phyloP scores from a whole-genome alignment of 352 stramenopile species.

The Phytopythium litorale region DNA sequence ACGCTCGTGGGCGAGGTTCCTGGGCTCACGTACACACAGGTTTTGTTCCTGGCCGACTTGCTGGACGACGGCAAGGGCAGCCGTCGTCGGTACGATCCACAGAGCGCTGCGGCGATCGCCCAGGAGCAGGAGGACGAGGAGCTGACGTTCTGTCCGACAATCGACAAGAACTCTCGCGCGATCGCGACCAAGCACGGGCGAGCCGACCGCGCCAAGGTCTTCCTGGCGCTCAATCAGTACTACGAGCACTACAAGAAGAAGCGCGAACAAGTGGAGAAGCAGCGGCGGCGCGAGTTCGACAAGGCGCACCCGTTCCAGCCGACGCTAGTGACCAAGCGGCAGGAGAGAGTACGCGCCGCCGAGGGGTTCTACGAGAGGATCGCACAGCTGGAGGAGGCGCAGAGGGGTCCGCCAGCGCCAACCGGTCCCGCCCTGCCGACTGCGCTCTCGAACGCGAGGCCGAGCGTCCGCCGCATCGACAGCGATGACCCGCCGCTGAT shows the following conservation, averaged over 20 bases:
- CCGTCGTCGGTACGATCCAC: slow-evolving; percentile 17
- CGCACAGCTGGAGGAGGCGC: slow-evolving; percentile 12
- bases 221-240: slow-evolving; percentile 66
- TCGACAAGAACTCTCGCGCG: slow-evolving; percentile 65
- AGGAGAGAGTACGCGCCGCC: slow-evolving; percentile 31
- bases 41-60: slow-evolving; percentile 61
- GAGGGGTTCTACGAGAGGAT: slow-evolving; percentile 58
- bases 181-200: slow-evolving; percentile 65
- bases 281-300: slow-evolving; percentile 55
- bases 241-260: slow-evolving; percentile 66
- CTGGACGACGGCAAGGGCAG: slow-evolving; percentile 36
- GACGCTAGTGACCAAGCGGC: slow-evolving; percentile 41
- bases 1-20: slow-evolving; percentile 54
- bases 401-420: slow-evolving; percentile 4
- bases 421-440: slow-evolving; percentile 31
- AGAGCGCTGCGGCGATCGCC: slow-evolving; percentile 12
- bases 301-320: slow-evolving; percentile 64
- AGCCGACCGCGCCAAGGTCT: slow-evolving; percentile 53
- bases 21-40: slow-evolving; percentile 65
- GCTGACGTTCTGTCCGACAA: slow-evolving; percentile 63
- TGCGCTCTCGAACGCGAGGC: slow-evolving; percentile 43
- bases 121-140: slow-evolving; percentile 25
- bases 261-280: slow-evolving; percentile 43
- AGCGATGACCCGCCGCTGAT: slow-evolving; percentile 12
- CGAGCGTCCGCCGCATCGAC: slow-evolving; percentile 61